Evolutionary conservation across 164 flowering plant genomes (phyloP), one percentile per base, ranked within the genome.

Genomic region (Magnolia sinica): DNA sequence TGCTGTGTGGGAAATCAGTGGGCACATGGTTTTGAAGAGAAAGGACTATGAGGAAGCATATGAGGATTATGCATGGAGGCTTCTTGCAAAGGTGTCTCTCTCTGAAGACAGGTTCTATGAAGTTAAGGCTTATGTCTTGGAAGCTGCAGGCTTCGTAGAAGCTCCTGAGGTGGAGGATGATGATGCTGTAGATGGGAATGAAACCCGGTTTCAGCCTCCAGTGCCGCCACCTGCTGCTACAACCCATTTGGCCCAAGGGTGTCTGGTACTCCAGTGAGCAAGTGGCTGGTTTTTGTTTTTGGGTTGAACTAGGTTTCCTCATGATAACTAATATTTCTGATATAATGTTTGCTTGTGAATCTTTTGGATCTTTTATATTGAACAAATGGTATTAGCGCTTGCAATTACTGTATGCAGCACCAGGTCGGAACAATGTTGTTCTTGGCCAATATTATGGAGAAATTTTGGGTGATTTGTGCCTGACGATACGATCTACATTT

Each of bases 1-100:
- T 0, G 97, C 95, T 3, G 95, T 88, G 52, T 92, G 95, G 98
- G 98, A 94, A 81, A 94, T 92, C 72, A 87, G 98, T 76, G 98
- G 97, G 13, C 98, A 94, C 75, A 91, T 94, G 79, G 98, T 94
- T 75, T 81, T 94, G 76, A 94, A 94, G 84, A 86, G 91, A 81
- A 89, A 87, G 71, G 94, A 92, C 64, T 94, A 84, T 29, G 89
- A 90, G 45, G 89, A 83, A 70, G 97, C 95, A 22, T 84, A 91
- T 2, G 91, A 92, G 85, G 89, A 79, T 52, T 82, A 87, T 80
- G 95, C 91, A 2, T 89, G 92, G 88, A 87, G 87, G 76, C 92
- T 94, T 24, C 93, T 94, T 19, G 90, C 93, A 7, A 97, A 91
- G 86, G 97, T 91, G 63, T 94, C 98, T 63, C 87, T 94, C 16